phyloP scores from a whole-genome alignment of 345 rosid genomes.

The Excoecaria agallocha region DNA sequence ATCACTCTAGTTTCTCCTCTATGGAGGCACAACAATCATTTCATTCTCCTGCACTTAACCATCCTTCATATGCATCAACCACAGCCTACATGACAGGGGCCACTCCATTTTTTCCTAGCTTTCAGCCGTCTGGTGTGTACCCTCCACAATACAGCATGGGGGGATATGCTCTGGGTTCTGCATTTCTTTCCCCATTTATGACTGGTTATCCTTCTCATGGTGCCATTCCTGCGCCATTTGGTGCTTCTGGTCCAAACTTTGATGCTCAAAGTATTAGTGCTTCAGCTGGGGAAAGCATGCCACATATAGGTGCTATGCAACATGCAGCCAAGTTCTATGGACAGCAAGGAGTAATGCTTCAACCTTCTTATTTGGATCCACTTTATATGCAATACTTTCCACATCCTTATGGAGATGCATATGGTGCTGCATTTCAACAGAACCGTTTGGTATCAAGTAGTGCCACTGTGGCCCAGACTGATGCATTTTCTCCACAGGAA shows the following conservation, averaged over 20 bases:
- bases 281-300: conserved; percentile 39
- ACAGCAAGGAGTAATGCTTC: conserved; percentile 44
- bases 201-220: conserved; percentile 29
- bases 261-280: conserved; percentile 21
- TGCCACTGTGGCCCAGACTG: conserved; percentile 11
- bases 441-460: conserved; percentile 8
- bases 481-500: conserved; percentile 12
- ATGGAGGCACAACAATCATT: conserved; percentile 8
- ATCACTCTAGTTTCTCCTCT: conserved; percentile 12
- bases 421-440: conserved; percentile 18
- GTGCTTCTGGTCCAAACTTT: conserved; percentile 20
- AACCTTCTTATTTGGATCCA: conserved; percentile 27
- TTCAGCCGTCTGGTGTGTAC: conserved; percentile 29
- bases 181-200: conserved; percentile 22
- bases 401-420: conserved; percentile 21
- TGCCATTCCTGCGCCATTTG: conserved; percentile 22
- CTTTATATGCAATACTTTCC: conserved; percentile 27
- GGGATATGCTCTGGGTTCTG: conserved; percentile 25
- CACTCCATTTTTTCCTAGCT: conserved; percentile 22
- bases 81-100: conserved; percentile 23
- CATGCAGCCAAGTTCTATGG: conserved; percentile 49
- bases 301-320: conserved; percentile 39
- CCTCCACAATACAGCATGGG: conserved; percentile 23
- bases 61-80: conserved; percentile 22
- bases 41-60: conserved; percentile 18